Base-by-base conservation (phyloP, 352 stramenopile genomes). In the Phytopythium helicoides region DNA sequence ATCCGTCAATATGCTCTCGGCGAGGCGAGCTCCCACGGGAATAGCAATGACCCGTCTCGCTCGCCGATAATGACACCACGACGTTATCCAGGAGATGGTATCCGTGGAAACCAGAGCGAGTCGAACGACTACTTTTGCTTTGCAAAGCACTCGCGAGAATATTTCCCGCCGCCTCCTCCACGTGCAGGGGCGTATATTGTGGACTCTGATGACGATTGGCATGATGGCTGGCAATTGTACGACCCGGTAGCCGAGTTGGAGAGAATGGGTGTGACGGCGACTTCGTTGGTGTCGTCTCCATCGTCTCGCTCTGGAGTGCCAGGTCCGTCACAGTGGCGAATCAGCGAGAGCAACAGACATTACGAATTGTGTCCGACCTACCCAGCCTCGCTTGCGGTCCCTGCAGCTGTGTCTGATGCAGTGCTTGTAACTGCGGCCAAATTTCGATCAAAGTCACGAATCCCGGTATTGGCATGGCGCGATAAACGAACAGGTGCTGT, bases 391-490 rank as follows among this genome's bases (percentile, higher is more conserved):
- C 64, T 94, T 21, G 83, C 68, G 1, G 82, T 95, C 22, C 87
- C 87, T 0, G 57, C 68, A 6, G 79, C 62, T 8, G 71, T 87
- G 0, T 84, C 76, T 0, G 76, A 96, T 53, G 67, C 76, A 2
- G 76, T 88, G 26, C 61, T 95, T 10, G 21, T 51, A 0, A 69
- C 78, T 10, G 82, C 81, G 6, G 81, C 87, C n/a, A 89, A 86
- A 44, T 96, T 93, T 59, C 86, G 86, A 2, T 94, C 85, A 3
- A 93, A 94, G 61, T 59, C 67, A 3, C 83, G 87, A 0, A 90
- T 96, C 39, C 86, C 86, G 0, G 85, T 85, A 34, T 68, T 96
- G 2, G 91, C 81, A 31, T 96, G 86, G 87, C 76, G 85, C 4
- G 73, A 93, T 40, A 71, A 66, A 12, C 64, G 76, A 26, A 91